Conservation (phyloP, 495 filamentous ascomycete genomes). For the Neurospora discreta region DNA sequence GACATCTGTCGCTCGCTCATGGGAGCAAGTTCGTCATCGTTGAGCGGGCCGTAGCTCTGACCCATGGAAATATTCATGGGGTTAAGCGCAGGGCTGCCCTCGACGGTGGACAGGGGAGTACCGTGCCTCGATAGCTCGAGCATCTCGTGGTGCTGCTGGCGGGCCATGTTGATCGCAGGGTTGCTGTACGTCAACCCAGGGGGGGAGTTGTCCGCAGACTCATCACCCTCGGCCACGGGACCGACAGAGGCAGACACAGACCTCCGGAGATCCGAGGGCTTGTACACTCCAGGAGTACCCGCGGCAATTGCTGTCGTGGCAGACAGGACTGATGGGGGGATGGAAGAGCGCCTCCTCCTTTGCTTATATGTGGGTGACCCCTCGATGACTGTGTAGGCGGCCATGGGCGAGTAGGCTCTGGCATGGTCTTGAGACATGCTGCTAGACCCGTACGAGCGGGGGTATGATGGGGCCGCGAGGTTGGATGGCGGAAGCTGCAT, state of each 20-base stretch:
- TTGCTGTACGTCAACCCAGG: conserved; percentile 56
- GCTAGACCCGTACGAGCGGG: conserved; percentile 58
- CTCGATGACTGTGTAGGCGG: conserved; percentile 87
- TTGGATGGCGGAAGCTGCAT: conserved; percentile 88
- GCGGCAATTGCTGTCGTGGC: conserved; percentile 51
- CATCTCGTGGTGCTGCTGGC: conserved; percentile 64
- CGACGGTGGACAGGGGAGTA: conserved; percentile 72
- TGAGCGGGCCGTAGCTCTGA: conserved; percentile 56
- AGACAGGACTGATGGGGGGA: conserved; percentile 60
- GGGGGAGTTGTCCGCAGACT: conserved; percentile 58
- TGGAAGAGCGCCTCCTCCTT: conserved; percentile 81
- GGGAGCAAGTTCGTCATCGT: conserved; percentile 50
- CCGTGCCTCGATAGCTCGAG: conserved; percentile 77
- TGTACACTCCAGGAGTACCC: conserved; percentile 43
- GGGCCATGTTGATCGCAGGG: conserved; percentile 41
- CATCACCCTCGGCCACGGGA: conserved; percentile 68
- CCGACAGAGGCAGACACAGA: conserved; percentile 85
- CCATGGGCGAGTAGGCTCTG: neutral
- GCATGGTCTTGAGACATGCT: conserved; percentile 26
- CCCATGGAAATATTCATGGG: conserved; percentile 47
- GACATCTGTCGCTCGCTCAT: conserved; percentile 50
- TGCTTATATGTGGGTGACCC: conserved; percentile 98
- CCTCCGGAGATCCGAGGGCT: conserved; percentile 77
- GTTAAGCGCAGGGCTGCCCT: conserved; percentile 64
- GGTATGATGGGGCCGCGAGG: conserved; percentile 63